Evolutionary conservation across 164 flowering plant species (phyloP).

Genomic region (Platanus orientalis): DNA sequence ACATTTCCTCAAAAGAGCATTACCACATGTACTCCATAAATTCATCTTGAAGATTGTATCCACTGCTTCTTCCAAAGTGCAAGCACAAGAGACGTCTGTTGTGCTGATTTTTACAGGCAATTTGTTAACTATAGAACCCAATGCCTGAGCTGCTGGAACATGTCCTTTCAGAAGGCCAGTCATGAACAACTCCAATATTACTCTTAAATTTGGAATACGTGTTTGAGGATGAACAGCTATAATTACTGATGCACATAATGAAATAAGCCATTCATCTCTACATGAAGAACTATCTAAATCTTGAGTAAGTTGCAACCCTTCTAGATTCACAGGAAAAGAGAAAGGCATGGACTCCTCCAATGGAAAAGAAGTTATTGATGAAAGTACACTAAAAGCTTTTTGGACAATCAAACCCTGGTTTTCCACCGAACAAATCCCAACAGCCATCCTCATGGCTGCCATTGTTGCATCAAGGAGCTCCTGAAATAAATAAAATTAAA

Average conservation of each 20-base stretch:
- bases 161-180: conserved; percentile 44
- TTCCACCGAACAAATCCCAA: conserved; percentile 49
- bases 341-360: conserved; percentile 21
- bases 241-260: conserved; percentile 72
- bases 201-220: conserved; percentile 42
- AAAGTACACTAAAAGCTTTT: conserved; percentile 51
- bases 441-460: conserved; percentile 61
- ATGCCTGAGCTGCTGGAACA: conserved; percentile 80
- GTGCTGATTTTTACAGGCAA: conserved; percentile 30
- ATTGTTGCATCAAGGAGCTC: conserved; percentile 60
- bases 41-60: conserved; percentile 38
- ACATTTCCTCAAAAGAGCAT: conserved; percentile 10
- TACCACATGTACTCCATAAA: conserved; percentile 18
- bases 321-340: conserved; percentile 17
- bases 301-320: conserved; percentile 19
- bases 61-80: conserved; percentile 60
- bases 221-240: conserved; percentile 66
- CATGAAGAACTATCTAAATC: conserved; percentile 21
- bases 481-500: conserved; percentile 25
- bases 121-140: conserved; percentile 88
- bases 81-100: conserved; percentile 23
- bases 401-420: conserved; percentile 53
- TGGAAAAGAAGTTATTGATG: conserved; percentile 27
- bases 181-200: conserved; percentile 38
- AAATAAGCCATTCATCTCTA: conserved; percentile 60